phyloP scores from a whole-genome alignment of 2,329 filamentous ascomycete genomes.

The Sphaerostilbella broomeana region DNA sequence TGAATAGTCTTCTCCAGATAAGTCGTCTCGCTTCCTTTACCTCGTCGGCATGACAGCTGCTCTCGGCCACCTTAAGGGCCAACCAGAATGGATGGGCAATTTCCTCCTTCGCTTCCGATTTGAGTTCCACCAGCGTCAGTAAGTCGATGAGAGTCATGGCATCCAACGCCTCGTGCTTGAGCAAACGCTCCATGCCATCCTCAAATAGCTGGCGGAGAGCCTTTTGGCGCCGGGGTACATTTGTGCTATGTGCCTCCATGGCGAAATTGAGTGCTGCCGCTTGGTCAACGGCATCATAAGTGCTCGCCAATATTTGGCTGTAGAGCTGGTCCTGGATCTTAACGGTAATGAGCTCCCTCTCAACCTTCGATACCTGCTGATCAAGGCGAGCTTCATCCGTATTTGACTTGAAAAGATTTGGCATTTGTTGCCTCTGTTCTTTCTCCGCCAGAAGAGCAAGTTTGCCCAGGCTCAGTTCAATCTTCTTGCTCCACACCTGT shows the following conservation, averaged over 20 bases:
- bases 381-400: conserved; percentile 33
- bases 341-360: conserved; percentile 61
- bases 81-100: conserved; percentile 65
- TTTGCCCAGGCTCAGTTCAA: conserved; percentile 85
- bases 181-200: conserved; percentile 60
- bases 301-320: conserved; percentile 59
- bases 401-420: conserved; percentile 33
- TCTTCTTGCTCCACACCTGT: conserved; percentile 87
- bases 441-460: conserved; percentile 64
- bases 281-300: conserved; percentile 69
- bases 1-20: conserved; percentile 83
- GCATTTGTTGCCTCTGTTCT: conserved; percentile 21
- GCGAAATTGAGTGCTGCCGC: conserved; percentile 71
- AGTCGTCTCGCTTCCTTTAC: conserved; percentile 51
- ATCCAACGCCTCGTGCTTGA: conserved; percentile 66
- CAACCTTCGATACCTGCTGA: conserved; percentile 44
- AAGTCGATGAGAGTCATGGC: conserved; percentile 62
- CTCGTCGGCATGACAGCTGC: conserved; percentile 48
- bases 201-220: conserved; percentile 67
- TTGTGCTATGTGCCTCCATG: conserved; percentile 57
- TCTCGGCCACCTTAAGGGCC: conserved; percentile 58
- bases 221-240: conserved; percentile 52
- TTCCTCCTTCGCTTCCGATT: conserved; percentile 43
- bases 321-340: conserved; percentile 76
- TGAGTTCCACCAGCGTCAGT: conserved; percentile 63